These are phyloP conservation scores for Russula sp. DNA, from an alignment of 768 basidiomycete genomes.

Conservation along the genomic window DNA sequence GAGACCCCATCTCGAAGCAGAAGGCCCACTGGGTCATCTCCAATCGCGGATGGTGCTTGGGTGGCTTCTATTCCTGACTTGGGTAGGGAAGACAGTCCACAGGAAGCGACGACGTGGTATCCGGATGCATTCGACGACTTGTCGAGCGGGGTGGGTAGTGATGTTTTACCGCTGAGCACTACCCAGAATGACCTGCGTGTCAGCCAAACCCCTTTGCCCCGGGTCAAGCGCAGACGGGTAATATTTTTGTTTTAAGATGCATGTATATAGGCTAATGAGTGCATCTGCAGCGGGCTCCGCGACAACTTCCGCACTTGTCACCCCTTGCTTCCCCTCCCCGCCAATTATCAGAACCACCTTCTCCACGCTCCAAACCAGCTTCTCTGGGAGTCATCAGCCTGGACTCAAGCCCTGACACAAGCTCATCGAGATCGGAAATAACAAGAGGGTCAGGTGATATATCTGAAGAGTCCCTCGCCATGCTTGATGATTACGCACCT, in stretches of 20 bases:
- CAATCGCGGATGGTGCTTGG: no score
- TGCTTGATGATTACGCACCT: conserved; percentile 2
- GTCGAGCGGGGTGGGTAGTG: conserved; percentile 1
- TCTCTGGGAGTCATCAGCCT: neutral
- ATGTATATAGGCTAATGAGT: neutral
- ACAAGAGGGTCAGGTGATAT: neutral
- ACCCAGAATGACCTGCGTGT: neutral
- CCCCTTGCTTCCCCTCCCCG: neutral
- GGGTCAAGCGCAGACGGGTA: conserved; percentile 12
- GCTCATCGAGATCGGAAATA: neutral
- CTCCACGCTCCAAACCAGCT: neutral
- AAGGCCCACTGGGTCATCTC: neutral
- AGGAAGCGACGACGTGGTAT: neutral
- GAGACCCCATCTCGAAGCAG: neutral
- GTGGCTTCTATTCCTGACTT: neutral
- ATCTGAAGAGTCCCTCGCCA: neutral
- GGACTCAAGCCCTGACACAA: neutral
- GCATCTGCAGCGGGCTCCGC: conserved; percentile 1
- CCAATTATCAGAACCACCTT: neutral
- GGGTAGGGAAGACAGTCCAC: neutral
- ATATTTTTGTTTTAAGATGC: neutral
- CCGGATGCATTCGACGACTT: conserved; percentile 8
- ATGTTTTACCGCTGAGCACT: neutral
- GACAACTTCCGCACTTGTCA: conserved; percentile 6
- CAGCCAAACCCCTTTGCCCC: neutral